These are phyloP conservation scores for Jamesozyma lodderae DNA, from an alignment of 805 yeast species.

Conservation along the genomic window DNA sequence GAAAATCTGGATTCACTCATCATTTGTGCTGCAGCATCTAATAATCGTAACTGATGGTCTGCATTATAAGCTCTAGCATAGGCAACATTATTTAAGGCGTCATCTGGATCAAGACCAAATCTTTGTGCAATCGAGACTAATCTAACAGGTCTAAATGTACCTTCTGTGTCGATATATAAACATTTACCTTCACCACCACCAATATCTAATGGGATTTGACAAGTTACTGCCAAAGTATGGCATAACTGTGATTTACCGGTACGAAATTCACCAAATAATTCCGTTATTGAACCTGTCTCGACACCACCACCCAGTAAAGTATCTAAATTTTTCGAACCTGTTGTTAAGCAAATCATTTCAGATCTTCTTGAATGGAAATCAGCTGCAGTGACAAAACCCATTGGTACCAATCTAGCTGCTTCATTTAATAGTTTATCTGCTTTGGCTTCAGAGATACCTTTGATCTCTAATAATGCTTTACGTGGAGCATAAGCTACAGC, in stretches of 20 bases:
- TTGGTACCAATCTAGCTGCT: slow-evolving; percentile 79
- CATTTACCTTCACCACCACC: slow-evolving; percentile 99
- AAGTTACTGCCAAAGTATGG: slow-evolving; percentile 92
- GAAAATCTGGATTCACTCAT: slow-evolving; percentile 93
- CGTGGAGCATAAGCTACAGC: slow-evolving; percentile 90
- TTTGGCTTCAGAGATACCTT: slow-evolving; percentile 92
- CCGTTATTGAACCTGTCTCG: slow-evolving; percentile 95
- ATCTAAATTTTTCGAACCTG: slow-evolving; percentile 91
- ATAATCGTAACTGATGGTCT: slow-evolving; percentile 82
- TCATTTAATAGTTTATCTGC: slow-evolving; percentile 78
- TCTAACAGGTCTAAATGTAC: slow-evolving; percentile 90
- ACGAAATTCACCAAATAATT: slow-evolving; percentile 92
- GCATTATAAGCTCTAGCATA: slow-evolving; percentile 96
- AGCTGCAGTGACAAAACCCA: slow-evolving; percentile 96
- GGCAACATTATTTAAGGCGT: slow-evolving; percentile 93
- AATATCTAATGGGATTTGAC: slow-evolving; percentile 91
- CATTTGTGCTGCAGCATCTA: slow-evolving; percentile 88
- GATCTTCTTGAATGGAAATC: slow-evolving; percentile 86
- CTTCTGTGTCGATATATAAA: slow-evolving; percentile 91
- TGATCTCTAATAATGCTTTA: slow-evolving; percentile 62
- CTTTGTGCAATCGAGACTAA: slow-evolving; percentile 83
- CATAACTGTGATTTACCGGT: slow-evolving; percentile 97
- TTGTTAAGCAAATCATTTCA: slow-evolving; percentile 84
- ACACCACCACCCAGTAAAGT: slow-evolving; percentile 92
- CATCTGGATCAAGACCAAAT: slow-evolving; percentile 85